phyloP scores from a whole-genome alignment of 2,329 filamentous ascomycete genomes.

The Lasiodiplodia hormozganensis region DNA sequence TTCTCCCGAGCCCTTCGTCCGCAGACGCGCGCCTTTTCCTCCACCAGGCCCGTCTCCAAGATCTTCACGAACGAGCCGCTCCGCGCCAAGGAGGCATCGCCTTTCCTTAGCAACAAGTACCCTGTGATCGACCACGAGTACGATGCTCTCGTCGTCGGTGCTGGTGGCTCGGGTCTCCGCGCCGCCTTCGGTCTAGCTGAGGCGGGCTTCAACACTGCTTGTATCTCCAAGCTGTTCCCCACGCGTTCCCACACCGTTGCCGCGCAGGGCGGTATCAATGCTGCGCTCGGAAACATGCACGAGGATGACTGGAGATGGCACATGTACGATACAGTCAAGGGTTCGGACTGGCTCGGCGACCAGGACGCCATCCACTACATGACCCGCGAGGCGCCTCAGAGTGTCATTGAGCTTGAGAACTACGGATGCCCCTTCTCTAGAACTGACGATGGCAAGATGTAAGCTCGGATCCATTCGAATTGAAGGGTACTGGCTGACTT shows the following conservation, averaged over 20 bases:
- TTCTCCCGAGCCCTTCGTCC: conserved; percentile 68
- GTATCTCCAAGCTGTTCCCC: conserved; percentile 85
- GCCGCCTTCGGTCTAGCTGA: conserved; percentile 86
- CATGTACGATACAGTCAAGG: conserved; percentile 99
- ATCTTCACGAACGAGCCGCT: conserved; percentile 87
- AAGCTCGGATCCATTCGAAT: conserved; percentile 41
- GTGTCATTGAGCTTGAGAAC: conserved; percentile 94
- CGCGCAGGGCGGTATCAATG: conserved; percentile 80
- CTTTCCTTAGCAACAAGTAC: conserved; percentile 88
- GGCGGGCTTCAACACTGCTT: conserved; percentile 88
- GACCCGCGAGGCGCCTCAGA: conserved; percentile 91
- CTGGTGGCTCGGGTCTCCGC: conserved; percentile 80
- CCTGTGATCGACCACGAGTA: conserved; percentile 99
- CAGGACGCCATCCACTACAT: conserved; percentile 99
- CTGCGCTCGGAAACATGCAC: conserved; percentile 93
- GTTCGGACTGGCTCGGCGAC: conserved; percentile 95
- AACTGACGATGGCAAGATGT: conserved; percentile 96
- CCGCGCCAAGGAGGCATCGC: conserved; percentile 90
- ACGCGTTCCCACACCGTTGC: conserved; percentile 86
- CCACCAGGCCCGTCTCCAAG: conserved; percentile 80
- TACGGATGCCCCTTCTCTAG: conserved; percentile 97
- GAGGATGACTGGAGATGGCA: conserved; percentile 99
- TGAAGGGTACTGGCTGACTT: conserved; percentile 23
- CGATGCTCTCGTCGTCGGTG: conserved; percentile 93
- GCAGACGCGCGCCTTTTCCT: conserved; percentile 82